Percentiles rank a stretch among this genome's conserved stretches.
These are phyloP conservation scores for Ogataea wickerhamii DNA, from an alignment of 805 yeast genomes.

Conservation along the genomic window DNA sequence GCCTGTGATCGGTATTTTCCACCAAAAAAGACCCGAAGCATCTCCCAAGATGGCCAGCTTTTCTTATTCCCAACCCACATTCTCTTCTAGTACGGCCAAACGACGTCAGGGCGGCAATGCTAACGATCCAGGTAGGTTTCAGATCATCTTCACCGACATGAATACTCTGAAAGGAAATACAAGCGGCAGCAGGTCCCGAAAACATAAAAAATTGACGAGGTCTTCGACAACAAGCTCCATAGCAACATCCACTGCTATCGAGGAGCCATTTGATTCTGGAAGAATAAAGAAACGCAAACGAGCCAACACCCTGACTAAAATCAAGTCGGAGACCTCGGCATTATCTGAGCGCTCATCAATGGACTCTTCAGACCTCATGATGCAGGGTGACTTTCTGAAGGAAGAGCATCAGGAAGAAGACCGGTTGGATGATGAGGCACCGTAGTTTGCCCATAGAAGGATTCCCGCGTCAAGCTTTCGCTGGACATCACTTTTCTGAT, in stretches of 20 bases:
- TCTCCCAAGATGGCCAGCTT: constrained; percentile 12
- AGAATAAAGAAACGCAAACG: constrained; percentile 12
- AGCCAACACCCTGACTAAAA: constrained; percentile 10
- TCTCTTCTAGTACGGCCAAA: constrained; percentile 6
- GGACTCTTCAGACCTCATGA: too few species aligned
- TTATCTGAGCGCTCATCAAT: too few species aligned
- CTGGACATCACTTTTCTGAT: too few species aligned
- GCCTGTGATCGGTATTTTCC: constrained; percentile 33
- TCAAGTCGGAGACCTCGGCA: constrained; percentile 14
- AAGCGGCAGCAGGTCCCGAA: constrained; percentile 11
- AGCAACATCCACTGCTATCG: background rate
- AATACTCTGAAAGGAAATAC: constrained; percentile 24
- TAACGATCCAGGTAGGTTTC: constrained; percentile 42
- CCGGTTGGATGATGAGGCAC: too few species aligned
- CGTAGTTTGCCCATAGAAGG: too few species aligned
- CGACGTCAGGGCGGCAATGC: constrained; percentile 27
- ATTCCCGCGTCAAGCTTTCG: too few species aligned
- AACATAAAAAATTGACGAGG: constrained; percentile 16
- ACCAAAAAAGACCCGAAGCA: constrained; percentile 14
- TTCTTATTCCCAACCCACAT: constrained; percentile 3
- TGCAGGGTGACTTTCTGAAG: too few species aligned
- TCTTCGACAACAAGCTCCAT: constrained; percentile 17
- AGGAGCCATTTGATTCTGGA: background rate
- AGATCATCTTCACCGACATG: constrained; percentile 44
- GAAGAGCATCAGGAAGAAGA: too few species aligned